Evolutionary conservation across 345 rosid genomes (phyloP), one percentile per base, ranked within the genome.

Genomic region (Eucalyptus decipiens): DNA sequence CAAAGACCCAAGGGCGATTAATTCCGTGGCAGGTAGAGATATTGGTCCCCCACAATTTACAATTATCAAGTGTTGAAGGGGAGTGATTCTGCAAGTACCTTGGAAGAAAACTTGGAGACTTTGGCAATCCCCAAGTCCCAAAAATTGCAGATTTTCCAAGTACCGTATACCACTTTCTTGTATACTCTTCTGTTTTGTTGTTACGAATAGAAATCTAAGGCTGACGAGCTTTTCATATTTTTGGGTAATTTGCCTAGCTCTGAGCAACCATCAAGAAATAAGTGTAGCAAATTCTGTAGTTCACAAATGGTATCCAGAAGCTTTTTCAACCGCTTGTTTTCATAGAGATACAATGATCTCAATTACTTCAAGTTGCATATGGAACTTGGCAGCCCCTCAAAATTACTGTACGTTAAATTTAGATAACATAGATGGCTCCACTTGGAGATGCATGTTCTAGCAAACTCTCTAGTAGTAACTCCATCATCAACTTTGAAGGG

Each of bases 331-430:
- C n/a, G n/a, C 6, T 26, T 24, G n/a, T 58, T 58, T 3, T 9
- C 6, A 8, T 1, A 5, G 65, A 58, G n/a, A 24, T 1, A 4
- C 5, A 60, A 6, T 3, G 7, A 60, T 6, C 67, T 60, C n/a
- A 60, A 12, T 26, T 60, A 32, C 16, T 60, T 60, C 67, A 26
- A 60, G 16, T 5, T 60, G 67, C 32, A 28, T 26, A 60, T 60
- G 15, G 32, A 60, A 60, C 4, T 1, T 60, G 67, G 67, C 16
- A 60, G 67, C 67, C 28, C n/a, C 67, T 60, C 16, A 28, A 60
- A 60, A 28, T 1, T 26, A 26, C n/a, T 32, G 3, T 10, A 11
- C 5, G 4, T 2, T 6, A 60, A 60, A 60, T 28, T 3, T 2
- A 60, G 4, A 58, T 26, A 60, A 11, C 8, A 0, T 26, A 60